Conservation (phyloP, 805 yeast genomes). For the Wickerhamiella qilinensis region DNA sequence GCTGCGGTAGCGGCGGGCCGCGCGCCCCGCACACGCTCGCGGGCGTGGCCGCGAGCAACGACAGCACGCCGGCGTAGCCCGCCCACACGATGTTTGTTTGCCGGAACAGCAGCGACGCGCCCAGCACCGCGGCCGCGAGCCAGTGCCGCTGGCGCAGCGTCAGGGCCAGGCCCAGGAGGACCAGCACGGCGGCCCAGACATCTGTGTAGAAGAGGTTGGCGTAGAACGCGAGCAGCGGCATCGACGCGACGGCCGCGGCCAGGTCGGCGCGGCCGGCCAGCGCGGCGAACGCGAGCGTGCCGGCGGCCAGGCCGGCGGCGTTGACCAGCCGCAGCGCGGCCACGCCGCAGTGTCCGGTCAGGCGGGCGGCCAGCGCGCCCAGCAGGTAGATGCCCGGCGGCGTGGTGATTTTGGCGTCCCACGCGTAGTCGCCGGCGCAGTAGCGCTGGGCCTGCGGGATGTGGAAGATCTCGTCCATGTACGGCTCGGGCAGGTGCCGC, state of each 20-base stretch:
- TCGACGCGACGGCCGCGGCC: constrained; percentile 29
- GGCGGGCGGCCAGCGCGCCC: constrained; percentile 13
- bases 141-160: constrained; percentile 13
- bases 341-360: constrained; percentile 19
- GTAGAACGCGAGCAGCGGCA: constrained; percentile 62
- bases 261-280: constrained; percentile 28
- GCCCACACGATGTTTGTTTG: constrained; percentile 91
- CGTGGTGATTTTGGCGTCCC: constrained; percentile 89
- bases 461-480: constrained; percentile 69
- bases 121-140: constrained; percentile 39
- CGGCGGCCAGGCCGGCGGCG: constrained; percentile 24
- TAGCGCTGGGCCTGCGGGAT: constrained; percentile 60
- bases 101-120: constrained; percentile 55
- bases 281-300: constrained; percentile 27
- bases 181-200: constrained; percentile 70
- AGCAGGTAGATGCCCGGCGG: constrained; percentile 77
- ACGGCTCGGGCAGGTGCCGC: constrained; percentile 15
- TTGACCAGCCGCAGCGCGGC: constrained; percentile 38
- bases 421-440: constrained; percentile 40
- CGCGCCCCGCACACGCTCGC: too few species aligned
- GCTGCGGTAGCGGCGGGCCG: too few species aligned
- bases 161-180: constrained; percentile 32
- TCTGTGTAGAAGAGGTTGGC: constrained; percentile 80
- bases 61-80: constrained; percentile 29
- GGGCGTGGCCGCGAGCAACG: constrained; percentile 1